Base-by-base conservation (phyloP, 169 alveolate genomes). In the Fabrea salina region DNA sequence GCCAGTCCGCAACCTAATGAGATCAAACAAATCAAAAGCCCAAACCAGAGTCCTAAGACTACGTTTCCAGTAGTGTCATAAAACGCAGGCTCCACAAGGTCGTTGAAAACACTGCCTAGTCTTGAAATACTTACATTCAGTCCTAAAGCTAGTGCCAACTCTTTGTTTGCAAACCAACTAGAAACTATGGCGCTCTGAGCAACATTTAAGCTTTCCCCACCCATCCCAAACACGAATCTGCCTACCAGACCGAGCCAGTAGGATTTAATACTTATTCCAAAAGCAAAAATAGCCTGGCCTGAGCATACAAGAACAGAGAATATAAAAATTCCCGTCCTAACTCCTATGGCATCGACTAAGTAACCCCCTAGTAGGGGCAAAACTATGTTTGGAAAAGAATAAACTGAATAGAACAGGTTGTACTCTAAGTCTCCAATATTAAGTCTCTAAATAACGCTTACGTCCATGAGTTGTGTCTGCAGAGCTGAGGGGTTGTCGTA, bases 291-390 rank as follows among this genome's bases (percentile, higher is more conserved):
- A 22, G 71, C 64, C 75, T 82, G 87, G 0, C 92, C 92, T 64
- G 83, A 0, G 22, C 68, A 74, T 6, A 87, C 71, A 40, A 83
- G 27, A 5, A 82, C 19, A 4, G 82, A 75, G 44, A 87, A 85
- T 30, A 79, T 53, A 7, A 87, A n/a, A 43, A 80, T 71, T 67
- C 58, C 80, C 13, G 70, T 76, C 78, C 91, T 76, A 44, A 71
- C 43, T n/a, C 93, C 93, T 43, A 67, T 40, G 30, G 40, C 59
- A 74, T 87, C 88, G 0, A 82, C 84, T 25, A 87, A 82, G 22
- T 80, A 51, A 33, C 95, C 95, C 33, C 95, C 95, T 35, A 90
- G 32, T 16, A 90, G 64, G 32, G 95, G 95, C 39, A 87, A 56
- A 40, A 87, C 64, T 16, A 90, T 87, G 54, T 90, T 90, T 37